These are phyloP conservation scores for Hypoxylon sp. DNA, from an alignment of 2,329 filamentous ascomycete species.

Conservation along the genomic window DNA sequence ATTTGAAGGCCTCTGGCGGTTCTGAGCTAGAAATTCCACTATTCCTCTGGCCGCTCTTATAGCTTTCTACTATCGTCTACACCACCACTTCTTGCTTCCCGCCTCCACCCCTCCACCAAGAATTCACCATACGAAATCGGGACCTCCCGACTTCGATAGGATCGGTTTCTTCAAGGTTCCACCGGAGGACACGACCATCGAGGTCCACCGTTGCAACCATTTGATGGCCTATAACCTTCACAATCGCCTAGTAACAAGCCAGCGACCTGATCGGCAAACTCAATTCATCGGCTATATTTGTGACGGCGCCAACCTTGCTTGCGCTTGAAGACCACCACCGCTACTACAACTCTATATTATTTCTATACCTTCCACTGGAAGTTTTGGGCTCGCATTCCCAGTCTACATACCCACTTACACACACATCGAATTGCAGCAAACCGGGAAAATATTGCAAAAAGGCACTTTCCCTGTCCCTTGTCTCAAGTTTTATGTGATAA, in stretches of 20 bases:
- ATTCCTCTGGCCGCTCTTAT: slow-evolving; percentile 1
- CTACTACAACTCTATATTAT: slow-evolving; percentile 23
- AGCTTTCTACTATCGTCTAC: slow-evolving; percentile 19
- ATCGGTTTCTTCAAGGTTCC: slow-evolving; percentile 25
- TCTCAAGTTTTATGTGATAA: slow-evolving; percentile 24
- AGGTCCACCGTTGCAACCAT: slow-evolving; percentile 24
- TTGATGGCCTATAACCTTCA: slow-evolving; percentile 29
- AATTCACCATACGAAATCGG: slow-evolving; percentile 38
- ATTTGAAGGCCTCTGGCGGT: slow-evolving; percentile 30
- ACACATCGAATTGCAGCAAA: slow-evolving; percentile 12
- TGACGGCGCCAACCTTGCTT: slow-evolving; percentile 32
- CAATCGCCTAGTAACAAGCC: slow-evolving; percentile 20
- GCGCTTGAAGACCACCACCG: slow-evolving; percentile 10
- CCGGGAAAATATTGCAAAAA: slow-evolving; percentile 37
- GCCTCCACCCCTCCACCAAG: slow-evolving; percentile 13
- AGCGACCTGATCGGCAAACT: slow-evolving; percentile 33
- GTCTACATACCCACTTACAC: slow-evolving; percentile 11
- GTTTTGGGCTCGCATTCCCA: slow-evolving; percentile 22
- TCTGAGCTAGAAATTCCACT: slow-evolving; percentile 27
- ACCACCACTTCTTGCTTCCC: slow-evolving; percentile 16
- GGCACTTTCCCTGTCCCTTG: slow-evolving; percentile 14
- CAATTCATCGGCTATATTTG: slow-evolving; percentile 41
- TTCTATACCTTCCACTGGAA: slow-evolving; percentile 37
- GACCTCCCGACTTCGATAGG: slow-evolving; percentile 30
- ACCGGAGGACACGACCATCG: slow-evolving; percentile 25